Evolutionary conservation across 2,329 filamentous ascomycete genomes (phyloP).

Genomic region (Ophiocordyceps australis): DNA sequence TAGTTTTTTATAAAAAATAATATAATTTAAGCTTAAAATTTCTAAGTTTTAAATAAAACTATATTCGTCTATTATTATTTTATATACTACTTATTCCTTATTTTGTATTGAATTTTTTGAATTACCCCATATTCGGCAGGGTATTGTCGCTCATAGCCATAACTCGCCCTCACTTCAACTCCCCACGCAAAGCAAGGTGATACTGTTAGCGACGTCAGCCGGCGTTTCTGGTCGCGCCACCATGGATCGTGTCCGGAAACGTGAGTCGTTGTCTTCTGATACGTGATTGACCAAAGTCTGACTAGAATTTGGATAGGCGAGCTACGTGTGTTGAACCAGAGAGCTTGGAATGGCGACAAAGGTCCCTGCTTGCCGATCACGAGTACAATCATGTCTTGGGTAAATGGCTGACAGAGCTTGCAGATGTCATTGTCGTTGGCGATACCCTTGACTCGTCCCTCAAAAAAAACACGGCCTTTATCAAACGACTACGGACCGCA

Average conservation of each 20-base stretch:
- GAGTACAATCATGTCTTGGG: background rate
- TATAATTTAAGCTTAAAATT: slow-evolving; percentile 1
- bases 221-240: slow-evolving; percentile 10
- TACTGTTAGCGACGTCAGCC: background rate
- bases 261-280: slow-evolving; percentile 18
- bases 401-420: too few species aligned
- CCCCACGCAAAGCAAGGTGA: background rate
- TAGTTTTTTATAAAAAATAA: slow-evolving; percentile 1
- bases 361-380: slow-evolving; percentile 36
- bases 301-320: slow-evolving; percentile 41
- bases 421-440: slow-evolving; percentile 60
- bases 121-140: background rate
- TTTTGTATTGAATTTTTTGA: background rate
- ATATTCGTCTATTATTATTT: background rate
- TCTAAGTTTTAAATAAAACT: background rate
- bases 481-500: slow-evolving; percentile 84
- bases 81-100: background rate
- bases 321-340: slow-evolving; percentile 72
- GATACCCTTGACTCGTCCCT: slow-evolving; percentile 80
- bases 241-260: slow-evolving; percentile 50
- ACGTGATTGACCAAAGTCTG: slow-evolving; percentile 2
- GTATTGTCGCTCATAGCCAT: too few species aligned
- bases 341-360: slow-evolving; percentile 76
- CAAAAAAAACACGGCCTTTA: slow-evolving; percentile 97
- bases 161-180: too few species aligned